Evolutionary conservation across 2,329 filamentous ascomycete species (phyloP), one percentile per base, ranked within the genome.

Genomic region (Fusarium illudens): DNA sequence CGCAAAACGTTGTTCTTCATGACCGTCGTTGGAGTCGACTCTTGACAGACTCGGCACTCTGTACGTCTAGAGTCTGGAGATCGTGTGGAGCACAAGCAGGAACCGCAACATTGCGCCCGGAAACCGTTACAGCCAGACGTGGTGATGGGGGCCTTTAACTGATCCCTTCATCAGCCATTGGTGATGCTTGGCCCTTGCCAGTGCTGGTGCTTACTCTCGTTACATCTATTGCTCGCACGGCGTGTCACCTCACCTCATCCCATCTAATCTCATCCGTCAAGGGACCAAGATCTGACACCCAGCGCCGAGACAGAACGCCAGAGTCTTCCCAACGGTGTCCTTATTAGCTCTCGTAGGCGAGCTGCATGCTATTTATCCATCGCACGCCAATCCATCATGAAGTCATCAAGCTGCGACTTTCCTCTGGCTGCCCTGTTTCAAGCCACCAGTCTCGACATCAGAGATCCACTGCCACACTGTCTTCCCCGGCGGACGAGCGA

Each of bases 101-200:
- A 65, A 72, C 71, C 68, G 60, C 61, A 72, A 63, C 60, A 44
- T 60, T 65, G 58, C 55, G 67, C 61, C 60, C 60, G 56, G 60
- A 58, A 65, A 37, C 25, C 32, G 57, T 65, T 68, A 58, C 60
- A 68, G 39, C 53, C 39, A 60, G 30, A 25, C 33, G 33, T 36
- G 13, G 34, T 60, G 60, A 67, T 58, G 64, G 53, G 58, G 52
- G 19, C 51, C 25, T 60, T 51, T 20, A 56, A 53, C 49, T 52
- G 33, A 58, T 56, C 60, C 55, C 60, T 55, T 60, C 55, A 55
- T 68, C 64, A 19, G 42, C 56, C 55, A 68, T 65, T 58, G 22
- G 34, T 48, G 54, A 50, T 54, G 17, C 30, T 64, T 32, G 51
- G 52, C 34, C 60, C 54, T 53, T 67, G 27, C 50, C 27, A 65